phyloP scores from a whole-genome alignment of 768 basidiomycete genomes.

The Nidularia sp. region DNA sequence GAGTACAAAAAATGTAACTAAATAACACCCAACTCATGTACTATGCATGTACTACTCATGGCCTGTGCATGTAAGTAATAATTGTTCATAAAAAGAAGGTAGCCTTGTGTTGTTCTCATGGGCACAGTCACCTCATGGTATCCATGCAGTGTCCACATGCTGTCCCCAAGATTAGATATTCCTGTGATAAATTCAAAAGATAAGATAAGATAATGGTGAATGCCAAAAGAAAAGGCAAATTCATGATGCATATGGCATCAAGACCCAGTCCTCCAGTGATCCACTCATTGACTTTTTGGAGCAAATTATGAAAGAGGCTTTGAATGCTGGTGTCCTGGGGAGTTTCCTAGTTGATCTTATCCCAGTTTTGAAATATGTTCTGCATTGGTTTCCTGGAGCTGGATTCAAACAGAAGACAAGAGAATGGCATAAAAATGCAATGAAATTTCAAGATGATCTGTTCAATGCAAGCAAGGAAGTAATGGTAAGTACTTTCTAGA shows the following conservation, averaged over 20 bases:
- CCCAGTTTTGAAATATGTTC: constrained; percentile 32
- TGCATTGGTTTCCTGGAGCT: constrained; percentile 53
- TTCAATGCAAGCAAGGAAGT: constrained; percentile 16
- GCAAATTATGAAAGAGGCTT: constrained; percentile 20
- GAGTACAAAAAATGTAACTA: too few relatives aligned
- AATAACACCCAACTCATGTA: too few relatives aligned
- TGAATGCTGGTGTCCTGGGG: constrained; percentile 25
- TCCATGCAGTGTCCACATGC: too few relatives aligned
- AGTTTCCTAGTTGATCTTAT: constrained; percentile 34
- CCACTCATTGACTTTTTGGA: constrained; percentile 31
- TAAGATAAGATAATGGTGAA: too few relatives aligned
- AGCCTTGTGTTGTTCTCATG: too few relatives aligned
- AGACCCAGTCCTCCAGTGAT: constrained; percentile 26
- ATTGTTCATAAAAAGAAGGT: too few relatives aligned
- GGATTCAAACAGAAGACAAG: constrained; percentile 46
- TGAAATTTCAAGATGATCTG: constrained; percentile 28
- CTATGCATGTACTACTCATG: too few relatives aligned
- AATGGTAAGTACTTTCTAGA: constrained; percentile 4
- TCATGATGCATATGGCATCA: constrained; percentile 29
- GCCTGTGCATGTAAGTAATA: too few relatives aligned
- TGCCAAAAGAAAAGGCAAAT: too few relatives aligned
- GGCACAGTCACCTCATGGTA: too few relatives aligned
- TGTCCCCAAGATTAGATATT: too few relatives aligned
- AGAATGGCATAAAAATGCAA: constrained; percentile 29
- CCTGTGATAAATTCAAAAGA: too few relatives aligned